Base-by-base conservation (phyloP, 2,329 filamentous ascomycete genomes). In the Ascochyta clinopodiicola region DNA sequence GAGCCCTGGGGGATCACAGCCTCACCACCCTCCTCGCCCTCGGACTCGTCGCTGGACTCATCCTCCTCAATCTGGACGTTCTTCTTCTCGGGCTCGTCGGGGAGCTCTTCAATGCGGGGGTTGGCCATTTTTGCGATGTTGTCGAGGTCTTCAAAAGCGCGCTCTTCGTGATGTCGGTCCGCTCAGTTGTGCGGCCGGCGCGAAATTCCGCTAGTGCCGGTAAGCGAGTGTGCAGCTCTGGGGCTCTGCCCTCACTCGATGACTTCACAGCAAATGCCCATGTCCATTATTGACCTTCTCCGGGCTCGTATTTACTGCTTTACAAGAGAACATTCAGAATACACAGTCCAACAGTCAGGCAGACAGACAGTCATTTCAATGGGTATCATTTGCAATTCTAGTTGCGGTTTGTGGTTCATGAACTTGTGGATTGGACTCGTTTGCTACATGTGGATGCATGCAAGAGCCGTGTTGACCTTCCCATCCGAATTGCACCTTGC, bases 31-130 rank as follows among this genome's bases (percentile, higher is more conserved):
- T 83, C 87, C 79, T 95, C 92, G 71, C 86, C 88, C 72, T 90
- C 90, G 72, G 89, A 90, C 68, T 91, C 88, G 73, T 87, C 87
- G 81, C 85, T 87, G 66, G 88, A 87, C 64, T 84, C 84, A 63
- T 88, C 88, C 72, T 88, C 86, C 78, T 91, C 88, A 74, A 91
- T 87, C 74, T 89, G 85, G 73, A 85, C 87, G 75, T 86, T 85
- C 86, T 95, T 93, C 84, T 82, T 81, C 74, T 91, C 88, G 76
- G 88, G 85, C 83, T 85, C 92, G 77, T 98, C 95, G 72, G 91
- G 89, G 74, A 99, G 87, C 84, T 99, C 95, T 86, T 99, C 94
- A 81, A 98, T 89, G 81, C 94, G 90, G 79, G 94, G 91, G 85
- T 97, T 96, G 79, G 95, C 90, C 95, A 99, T 99, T 80, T 81